Evolutionary conservation across 2,329 filamentous ascomycete genomes (phyloP).

Genomic region (Aspergillus neoniger): DNA sequence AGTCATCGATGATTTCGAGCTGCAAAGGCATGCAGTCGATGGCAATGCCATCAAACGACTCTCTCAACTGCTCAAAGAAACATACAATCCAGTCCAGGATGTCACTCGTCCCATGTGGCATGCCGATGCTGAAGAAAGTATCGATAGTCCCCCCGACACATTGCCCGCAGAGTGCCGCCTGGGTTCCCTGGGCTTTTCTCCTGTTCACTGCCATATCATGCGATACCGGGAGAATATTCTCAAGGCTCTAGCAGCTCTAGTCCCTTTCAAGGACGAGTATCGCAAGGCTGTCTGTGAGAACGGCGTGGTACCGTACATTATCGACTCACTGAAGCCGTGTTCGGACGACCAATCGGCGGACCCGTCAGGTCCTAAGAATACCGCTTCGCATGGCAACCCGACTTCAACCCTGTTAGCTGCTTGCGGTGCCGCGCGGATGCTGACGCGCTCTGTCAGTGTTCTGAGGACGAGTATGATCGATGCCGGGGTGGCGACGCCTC

Average conservation of each 20-base stretch:
- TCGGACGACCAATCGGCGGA: slow-evolving; percentile 32
- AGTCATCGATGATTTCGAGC: slow-evolving; percentile 72
- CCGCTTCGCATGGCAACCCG: slow-evolving; percentile 71
- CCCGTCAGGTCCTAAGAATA: slow-evolving; percentile 33
- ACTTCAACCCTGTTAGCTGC: slow-evolving; percentile 78
- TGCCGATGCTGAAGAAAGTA: slow-evolving; percentile 34
- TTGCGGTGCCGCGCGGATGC: slow-evolving; percentile 76
- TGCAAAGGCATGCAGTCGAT: slow-evolving; percentile 83
- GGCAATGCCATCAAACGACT: slow-evolving; percentile 63
- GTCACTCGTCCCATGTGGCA: slow-evolving; percentile 59
- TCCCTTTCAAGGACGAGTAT: slow-evolving; percentile 79
- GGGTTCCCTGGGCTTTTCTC: slow-evolving; percentile 63
- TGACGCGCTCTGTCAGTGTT: slow-evolving; percentile 82
- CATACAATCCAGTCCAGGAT: slow-evolving; percentile 61
- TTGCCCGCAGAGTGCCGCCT: slow-evolving; percentile 50
- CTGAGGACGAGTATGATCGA: slow-evolving; percentile 86
- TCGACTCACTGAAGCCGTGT: slow-evolving; percentile 74
- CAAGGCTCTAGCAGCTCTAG: slow-evolving; percentile 77
- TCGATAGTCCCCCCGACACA: slow-evolving; percentile 20
- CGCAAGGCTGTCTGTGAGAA: slow-evolving; percentile 79
- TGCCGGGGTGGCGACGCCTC: slow-evolving; percentile 73
- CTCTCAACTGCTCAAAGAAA: slow-evolving; percentile 64
- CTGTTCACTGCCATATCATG: slow-evolving; percentile 67
- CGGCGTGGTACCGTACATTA: slow-evolving; percentile 77
- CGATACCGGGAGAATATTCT: slow-evolving; percentile 74